Evolutionary conservation across 2,329 filamentous ascomycete species (phyloP), one percentile per base, ranked within the genome.

Genomic region (Colletotrichum tamarilloi): DNA sequence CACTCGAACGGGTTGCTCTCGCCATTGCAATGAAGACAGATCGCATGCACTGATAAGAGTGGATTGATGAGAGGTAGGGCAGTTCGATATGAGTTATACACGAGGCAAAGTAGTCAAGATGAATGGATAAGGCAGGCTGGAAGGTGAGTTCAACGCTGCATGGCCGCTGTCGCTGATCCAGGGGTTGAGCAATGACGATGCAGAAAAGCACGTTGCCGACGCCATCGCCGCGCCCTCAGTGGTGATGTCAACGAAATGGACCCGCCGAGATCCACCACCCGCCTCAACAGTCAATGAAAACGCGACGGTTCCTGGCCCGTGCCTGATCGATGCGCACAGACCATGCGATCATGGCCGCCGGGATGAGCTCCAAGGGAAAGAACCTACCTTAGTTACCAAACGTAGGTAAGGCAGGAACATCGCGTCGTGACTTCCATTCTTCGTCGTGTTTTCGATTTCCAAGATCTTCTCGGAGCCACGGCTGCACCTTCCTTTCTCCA

Each of bases 1-100:
- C 68, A 35, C 74, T 75, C 30, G 74, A 74, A 42, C 74, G 67
- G 35, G 74, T 75, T 35, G 72, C 72, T 62, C 72, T 74, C 19
- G 74, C 57, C 74, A 75, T 75, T 22, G 19, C 49, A 1, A 49
- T 7, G 7, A 52, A 24, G 4, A 24, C 30, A 19, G 8, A 38
- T 32, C 49, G 56, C 69, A 62, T 65, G 30, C 19, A 58, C 30
- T 2, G 19, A 38, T 2, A 22, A 7, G 3, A 11, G 19, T 14
- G 6, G 14, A 6, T n/a, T 19, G 14, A 12, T 11, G 1, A n/a
- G 19, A 22, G 19, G n/a, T 30, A 28, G 28, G 19, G n/a, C 24
- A 28, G 6, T 26, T n/a, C 46, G 19, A 38, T 11, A n/a, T 26
- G 24, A 11, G 4, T n/a, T n/a, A 8, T 11, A 49, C 19, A 22